phyloP scores from a whole-genome alignment of 208 protist species.

The Acanthamoeba royreba region DNA sequence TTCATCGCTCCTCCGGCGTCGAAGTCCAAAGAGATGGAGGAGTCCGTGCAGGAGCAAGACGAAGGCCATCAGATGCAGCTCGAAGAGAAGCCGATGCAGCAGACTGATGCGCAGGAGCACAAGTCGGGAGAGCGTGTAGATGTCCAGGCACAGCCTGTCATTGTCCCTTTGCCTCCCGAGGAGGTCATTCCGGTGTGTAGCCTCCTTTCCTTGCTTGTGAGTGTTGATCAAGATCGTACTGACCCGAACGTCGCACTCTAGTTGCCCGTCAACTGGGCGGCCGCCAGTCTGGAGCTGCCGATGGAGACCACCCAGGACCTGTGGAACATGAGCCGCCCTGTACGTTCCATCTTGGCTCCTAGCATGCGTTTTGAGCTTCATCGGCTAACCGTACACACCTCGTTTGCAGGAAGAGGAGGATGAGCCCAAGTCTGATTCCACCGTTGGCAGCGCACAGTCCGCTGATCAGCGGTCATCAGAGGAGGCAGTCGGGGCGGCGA shows the following conservation, averaged over 20 bases:
- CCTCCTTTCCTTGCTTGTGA: background rate
- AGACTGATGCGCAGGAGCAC: too few species aligned
- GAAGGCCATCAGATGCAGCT: too few species aligned
- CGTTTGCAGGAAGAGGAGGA: background rate
- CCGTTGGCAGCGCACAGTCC: background rate
- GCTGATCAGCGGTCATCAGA: background rate
- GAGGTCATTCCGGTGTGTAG: too few species aligned
- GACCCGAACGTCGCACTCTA: too few species aligned
- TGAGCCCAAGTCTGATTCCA: background rate
- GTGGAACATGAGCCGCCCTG: background rate
- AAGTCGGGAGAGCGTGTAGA: too few species aligned
- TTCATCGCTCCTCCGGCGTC: too few species aligned
- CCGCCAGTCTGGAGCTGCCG: background rate
- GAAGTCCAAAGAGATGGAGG: too few species aligned
- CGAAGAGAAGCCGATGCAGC: too few species aligned
- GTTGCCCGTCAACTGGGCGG: background rate
- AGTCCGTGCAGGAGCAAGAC: too few species aligned
- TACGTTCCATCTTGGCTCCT: background rate
- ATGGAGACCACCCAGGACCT: conserved; percentile 22
- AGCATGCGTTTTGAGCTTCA: background rate
- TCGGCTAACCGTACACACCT: background rate
- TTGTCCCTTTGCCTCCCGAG: too few species aligned
- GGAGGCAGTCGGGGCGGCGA: background rate
- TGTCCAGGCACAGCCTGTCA: too few species aligned
- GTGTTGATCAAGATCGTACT: background rate